A percentile compares a stretch with the other conserved stretches of the same genome.
Conservation (phyloP, 2,329 filamentous ascomycete genomes). For the Aspergillus sp. region DNA sequence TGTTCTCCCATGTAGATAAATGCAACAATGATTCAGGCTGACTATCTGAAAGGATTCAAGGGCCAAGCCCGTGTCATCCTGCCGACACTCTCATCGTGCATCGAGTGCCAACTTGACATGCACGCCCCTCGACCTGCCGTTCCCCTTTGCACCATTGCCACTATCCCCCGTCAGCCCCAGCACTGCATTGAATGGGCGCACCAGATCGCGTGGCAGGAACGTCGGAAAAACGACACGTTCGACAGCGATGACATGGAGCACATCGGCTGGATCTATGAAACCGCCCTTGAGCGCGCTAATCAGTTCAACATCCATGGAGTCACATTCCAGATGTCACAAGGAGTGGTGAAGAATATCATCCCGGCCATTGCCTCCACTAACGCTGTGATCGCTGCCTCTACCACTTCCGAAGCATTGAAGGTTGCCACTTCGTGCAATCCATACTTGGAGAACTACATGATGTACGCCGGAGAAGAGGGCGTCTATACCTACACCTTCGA, state of each 20-base stretch:
- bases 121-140: conserved; percentile 96
- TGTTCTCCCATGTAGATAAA: not conserved
- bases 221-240: conserved; percentile 71
- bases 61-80: conserved; percentile 89
- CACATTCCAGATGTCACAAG: conserved; percentile 91
- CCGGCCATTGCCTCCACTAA: conserved; percentile 97
- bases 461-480: conserved; percentile 93
- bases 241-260: conserved; percentile 96
- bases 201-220: conserved; percentile 90
- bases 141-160: conserved; percentile 90
- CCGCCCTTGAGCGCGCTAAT: conserved; percentile 67
- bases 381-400: conserved; percentile 88
- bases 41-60: conserved; percentile 65
- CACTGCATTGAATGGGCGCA: conserved; percentile 99
- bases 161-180: conserved; percentile 91
- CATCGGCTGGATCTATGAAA: conserved; percentile 91
- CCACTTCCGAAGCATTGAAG: conserved; percentile 96
- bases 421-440: conserved; percentile 77
- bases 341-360: conserved; percentile 98
- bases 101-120: conserved; percentile 98
- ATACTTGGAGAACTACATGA: conserved; percentile 91
- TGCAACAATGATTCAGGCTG: not conserved
- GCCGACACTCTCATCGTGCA: conserved; percentile 87
- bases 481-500: conserved; percentile 98
- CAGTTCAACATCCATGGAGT: conserved; percentile 90